Evolutionary conservation across 768 basidiomycete species (phyloP).

Genomic region (Lentinus brumalis): DNA sequence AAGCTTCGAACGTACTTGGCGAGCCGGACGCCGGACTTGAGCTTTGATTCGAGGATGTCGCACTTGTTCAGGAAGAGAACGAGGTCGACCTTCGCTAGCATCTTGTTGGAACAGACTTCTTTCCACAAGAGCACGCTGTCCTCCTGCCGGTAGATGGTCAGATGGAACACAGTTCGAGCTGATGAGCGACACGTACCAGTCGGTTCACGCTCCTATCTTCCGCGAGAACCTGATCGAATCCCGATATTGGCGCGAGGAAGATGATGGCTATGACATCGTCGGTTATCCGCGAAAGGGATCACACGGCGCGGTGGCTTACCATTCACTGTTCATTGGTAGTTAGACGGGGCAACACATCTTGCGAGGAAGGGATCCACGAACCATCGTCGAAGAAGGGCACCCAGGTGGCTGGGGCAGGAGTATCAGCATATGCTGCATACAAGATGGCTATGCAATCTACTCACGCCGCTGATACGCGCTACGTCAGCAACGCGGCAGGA

Average conservation of each 20-base stretch:
- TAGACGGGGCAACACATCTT: background rate
- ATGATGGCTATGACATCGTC: constrained; percentile 50
- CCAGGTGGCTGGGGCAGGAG: constrained; percentile 39
- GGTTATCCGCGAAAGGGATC: background rate
- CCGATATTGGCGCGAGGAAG: constrained; percentile 61
- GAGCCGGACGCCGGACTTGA: constrained; percentile 63
- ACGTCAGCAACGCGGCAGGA: constrained; percentile 17
- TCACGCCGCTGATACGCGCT: constrained; percentile 18
- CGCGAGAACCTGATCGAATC: constrained; percentile 54
- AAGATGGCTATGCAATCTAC: background rate
- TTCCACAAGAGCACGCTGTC: constrained; percentile 81
- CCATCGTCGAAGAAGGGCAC: constrained; percentile 59
- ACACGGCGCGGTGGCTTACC: constrained; percentile 3
- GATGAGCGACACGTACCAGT: constrained; percentile 35
- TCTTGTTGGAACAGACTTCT: constrained; percentile 67
- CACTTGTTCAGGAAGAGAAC: constrained; percentile 85
- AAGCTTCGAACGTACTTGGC: constrained; percentile 73
- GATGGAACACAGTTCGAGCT: background rate
- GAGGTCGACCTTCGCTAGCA: constrained; percentile 70
- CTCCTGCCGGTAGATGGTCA: constrained; percentile 44
- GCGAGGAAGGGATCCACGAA: constrained; percentile 24
- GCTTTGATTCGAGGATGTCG: constrained; percentile 70
- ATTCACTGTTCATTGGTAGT: constrained; percentile 12
- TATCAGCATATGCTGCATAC: background rate
- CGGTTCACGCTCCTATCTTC: constrained; percentile 57